These are phyloP conservation scores for Didymosphaeria variabile DNA, from an alignment of 2,329 filamentous ascomycete species.

Conservation along the genomic window DNA sequence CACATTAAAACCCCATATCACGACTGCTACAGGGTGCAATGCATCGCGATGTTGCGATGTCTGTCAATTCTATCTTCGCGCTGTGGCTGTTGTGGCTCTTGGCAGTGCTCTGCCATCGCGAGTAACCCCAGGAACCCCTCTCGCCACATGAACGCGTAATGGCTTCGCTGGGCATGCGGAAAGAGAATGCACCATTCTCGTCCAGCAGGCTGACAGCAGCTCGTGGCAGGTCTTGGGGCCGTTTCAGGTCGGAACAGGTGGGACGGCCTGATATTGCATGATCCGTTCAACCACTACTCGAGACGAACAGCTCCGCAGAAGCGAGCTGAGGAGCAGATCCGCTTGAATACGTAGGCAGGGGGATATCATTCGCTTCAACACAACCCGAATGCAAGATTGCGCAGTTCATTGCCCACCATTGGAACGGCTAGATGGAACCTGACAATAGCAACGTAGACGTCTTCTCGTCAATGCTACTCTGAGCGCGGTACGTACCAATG, in stretches of 20 bases:
- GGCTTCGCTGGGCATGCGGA: conserved; percentile 23
- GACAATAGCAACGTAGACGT: conserved; percentile 44
- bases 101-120: conserved; percentile 23
- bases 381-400: conserved; percentile 54
- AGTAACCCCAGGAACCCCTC: not conserved
- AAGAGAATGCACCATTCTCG: conserved; percentile 31
- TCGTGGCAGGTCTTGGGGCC: conserved; percentile 65
- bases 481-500: conserved; percentile 57
- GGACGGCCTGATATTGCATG: conserved; percentile 47
- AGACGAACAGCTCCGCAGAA: conserved; percentile 52
- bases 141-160: conserved; percentile 30
- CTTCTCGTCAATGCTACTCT: conserved; percentile 51
- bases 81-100: conserved; percentile 11
- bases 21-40: not conserved
- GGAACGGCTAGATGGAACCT: conserved; percentile 61
- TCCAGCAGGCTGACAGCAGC: too few relatives aligned
- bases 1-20: not conserved
- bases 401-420: conserved; percentile 61
- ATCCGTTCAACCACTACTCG: not conserved
- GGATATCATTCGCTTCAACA: conserved; percentile 61
- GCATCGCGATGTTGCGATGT: conserved; percentile 14
- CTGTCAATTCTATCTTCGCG: not conserved
- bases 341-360: conserved; percentile 60
- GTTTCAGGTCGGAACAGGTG: conserved; percentile 67
- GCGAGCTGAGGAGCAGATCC: conserved; percentile 68